Evolutionary conservation across 169 alveolate genomes (phyloP).

Genomic region (Cryptosporidium viatorum): DNA sequence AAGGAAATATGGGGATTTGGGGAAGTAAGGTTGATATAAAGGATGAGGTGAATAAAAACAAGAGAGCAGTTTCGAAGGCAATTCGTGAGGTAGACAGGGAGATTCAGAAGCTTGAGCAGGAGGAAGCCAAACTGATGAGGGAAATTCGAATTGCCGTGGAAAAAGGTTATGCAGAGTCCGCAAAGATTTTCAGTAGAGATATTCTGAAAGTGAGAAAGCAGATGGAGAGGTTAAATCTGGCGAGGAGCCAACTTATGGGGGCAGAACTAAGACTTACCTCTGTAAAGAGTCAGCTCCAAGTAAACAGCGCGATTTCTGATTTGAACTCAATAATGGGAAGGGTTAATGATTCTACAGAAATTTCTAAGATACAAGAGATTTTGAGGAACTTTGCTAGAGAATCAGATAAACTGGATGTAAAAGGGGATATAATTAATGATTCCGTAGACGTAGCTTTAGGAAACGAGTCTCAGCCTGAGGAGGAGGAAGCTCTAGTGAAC

Average conservation of each 20-base stretch:
- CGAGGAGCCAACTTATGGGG: constrained; percentile 69
- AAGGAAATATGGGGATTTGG: constrained; percentile 67
- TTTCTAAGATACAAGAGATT: constrained; percentile 38
- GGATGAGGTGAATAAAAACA: constrained; percentile 53
- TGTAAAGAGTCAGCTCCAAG: constrained; percentile 63
- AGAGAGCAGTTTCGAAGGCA: constrained; percentile 67
- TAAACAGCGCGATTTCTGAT: constrained; percentile 44
- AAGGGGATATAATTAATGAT: constrained; percentile 57
- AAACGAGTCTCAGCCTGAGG: constrained; percentile 23
- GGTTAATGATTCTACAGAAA: constrained; percentile 54
- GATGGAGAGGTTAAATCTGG: constrained; percentile 37
- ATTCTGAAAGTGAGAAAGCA: constrained; percentile 50
- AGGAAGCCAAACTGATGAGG: constrained; percentile 19
- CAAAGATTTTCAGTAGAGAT: constrained; percentile 66
- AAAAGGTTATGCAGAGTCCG: constrained; percentile 48
- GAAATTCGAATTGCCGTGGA: constrained; percentile 40
- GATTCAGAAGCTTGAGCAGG: constrained; percentile 52
- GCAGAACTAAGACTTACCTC: constrained; percentile 61
- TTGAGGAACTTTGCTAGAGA: constrained; percentile 60
- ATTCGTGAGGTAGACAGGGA: constrained; percentile 64
- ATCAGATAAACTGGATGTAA: constrained; percentile 54
- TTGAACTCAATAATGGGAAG: constrained; percentile 52
- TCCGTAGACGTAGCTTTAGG: constrained; percentile 60
- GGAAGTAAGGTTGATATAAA: constrained; percentile 37
- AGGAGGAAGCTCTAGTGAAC: constrained; percentile 42